Conservation (phyloP, 2,329 filamentous ascomycete genomes). For the Penicillium sp. region DNA sequence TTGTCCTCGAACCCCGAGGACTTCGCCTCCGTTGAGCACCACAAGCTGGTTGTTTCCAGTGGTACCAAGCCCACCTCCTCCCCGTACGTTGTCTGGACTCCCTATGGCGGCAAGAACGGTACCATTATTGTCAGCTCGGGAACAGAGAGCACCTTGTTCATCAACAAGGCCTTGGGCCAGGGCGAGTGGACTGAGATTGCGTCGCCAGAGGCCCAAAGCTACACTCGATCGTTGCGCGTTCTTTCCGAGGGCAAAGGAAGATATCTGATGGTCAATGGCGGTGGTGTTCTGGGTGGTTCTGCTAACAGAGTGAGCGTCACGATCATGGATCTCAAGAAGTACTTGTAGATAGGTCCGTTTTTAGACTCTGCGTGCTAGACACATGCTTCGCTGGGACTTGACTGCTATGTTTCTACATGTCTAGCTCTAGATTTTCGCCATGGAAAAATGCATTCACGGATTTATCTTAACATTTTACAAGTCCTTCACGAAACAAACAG, state of each 20-base stretch:
- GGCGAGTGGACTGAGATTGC: constrained; percentile 50
- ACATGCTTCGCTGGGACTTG: background rate
- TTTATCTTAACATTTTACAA: background rate
- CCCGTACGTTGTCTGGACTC: constrained; percentile 57
- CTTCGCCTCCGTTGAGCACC: constrained; percentile 46
- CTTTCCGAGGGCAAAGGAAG: constrained; percentile 36
- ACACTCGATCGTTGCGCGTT: constrained; percentile 51
- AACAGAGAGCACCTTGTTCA: constrained; percentile 45
- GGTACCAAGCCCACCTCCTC: constrained; percentile 47
- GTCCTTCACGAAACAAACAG: background rate
- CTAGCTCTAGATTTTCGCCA: background rate
- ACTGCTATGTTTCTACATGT: background rate
- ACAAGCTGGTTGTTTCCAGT: constrained; percentile 47
- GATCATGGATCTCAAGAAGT: background rate
- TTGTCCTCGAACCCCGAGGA: constrained; percentile 50
- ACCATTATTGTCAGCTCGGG: constrained; percentile 53
- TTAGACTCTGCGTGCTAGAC: background rate
- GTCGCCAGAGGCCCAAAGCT: constrained; percentile 45
- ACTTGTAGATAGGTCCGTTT: background rate
- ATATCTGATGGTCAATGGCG: constrained; percentile 23
- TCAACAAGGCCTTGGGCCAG: constrained; percentile 50
- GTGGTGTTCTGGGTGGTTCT: constrained; percentile 15
- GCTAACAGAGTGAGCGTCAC: background rate
- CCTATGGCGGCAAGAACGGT: constrained; percentile 49
- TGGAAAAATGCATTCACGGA: background rate